phyloP scores from a whole-genome alignment of 805 yeast species.

The Spathaspora sp. region DNA sequence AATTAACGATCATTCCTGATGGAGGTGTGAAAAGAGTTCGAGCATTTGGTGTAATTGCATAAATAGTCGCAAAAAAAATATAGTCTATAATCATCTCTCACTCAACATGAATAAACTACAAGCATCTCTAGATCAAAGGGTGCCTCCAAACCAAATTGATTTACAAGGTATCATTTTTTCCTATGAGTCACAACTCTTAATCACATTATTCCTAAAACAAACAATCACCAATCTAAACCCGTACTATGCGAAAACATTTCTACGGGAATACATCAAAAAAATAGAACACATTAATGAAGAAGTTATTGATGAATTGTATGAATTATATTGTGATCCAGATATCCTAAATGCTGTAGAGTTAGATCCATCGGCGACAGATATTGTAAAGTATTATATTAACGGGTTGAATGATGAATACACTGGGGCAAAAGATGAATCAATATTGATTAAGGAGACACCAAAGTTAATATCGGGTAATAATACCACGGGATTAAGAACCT shows the following conservation, averaged over 20 bases:
- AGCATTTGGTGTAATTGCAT: conserved; percentile 59
- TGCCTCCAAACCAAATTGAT: conserved; percentile 1
- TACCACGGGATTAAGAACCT: conserved; percentile 85
- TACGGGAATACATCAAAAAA: conserved; percentile 37
- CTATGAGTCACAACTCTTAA: conserved; percentile 6
- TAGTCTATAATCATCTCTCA: not conserved
- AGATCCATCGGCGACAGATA: conserved; percentile 36
- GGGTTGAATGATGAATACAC: conserved; percentile 13
- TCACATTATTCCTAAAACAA: not conserved
- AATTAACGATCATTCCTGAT: conserved; percentile 85
- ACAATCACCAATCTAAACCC: conserved; percentile 31
- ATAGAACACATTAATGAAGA: conserved; percentile 29
- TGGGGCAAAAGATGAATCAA: conserved; percentile 12
- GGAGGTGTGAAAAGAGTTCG: conserved; percentile 94
- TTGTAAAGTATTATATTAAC: conserved; percentile 30
- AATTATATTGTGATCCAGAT: conserved; percentile 26
- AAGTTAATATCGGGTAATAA: conserved; percentile 66
- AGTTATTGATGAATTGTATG: conserved; percentile 42
- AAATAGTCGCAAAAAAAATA: not conserved
- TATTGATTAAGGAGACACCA: conserved; percentile 56
- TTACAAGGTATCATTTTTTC: not conserved
- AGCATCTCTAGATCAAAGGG: conserved; percentile 6
- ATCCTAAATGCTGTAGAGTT: conserved; percentile 30
- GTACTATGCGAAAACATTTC: conserved; percentile 46
- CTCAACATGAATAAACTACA: conserved; percentile 3